phyloP scores from a whole-genome alignment of 768 basidiomycete genomes.

The Thelephora aurantiotincta region DNA sequence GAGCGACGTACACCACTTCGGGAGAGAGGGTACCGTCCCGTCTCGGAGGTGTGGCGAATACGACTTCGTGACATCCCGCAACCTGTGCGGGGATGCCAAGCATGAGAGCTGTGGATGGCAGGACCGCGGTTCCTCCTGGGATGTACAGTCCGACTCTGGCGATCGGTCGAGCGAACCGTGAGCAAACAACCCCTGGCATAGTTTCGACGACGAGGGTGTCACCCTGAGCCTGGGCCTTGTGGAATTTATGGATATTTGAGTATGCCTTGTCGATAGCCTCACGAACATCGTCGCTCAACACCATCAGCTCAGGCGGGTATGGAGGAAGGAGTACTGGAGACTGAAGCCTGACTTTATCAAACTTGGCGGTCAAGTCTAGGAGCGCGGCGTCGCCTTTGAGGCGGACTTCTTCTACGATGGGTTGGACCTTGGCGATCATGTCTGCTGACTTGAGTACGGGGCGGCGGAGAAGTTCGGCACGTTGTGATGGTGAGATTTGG shows the following conservation, averaged over 20 bases:
- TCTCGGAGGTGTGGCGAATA: conserved; percentile 92
- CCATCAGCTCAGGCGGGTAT: conserved; percentile 51
- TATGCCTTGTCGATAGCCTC: conserved; percentile 86
- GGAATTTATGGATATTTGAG: conserved; percentile 83
- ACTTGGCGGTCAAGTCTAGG: conserved; percentile 81
- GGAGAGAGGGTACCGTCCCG: conserved; percentile 88
- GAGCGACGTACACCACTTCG: conserved; percentile 94
- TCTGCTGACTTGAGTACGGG: conserved; percentile 81
- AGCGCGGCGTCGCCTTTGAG: conserved; percentile 75
- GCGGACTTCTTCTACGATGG: conserved; percentile 85
- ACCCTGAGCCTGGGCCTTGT: conserved; percentile 70
- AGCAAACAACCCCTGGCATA: conserved; percentile 95
- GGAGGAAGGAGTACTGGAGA: conserved; percentile 70
- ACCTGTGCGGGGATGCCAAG: conserved; percentile 96
- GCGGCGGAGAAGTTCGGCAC: conserved; percentile 62
- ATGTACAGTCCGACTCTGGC: conserved; percentile 93
- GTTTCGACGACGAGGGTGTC: conserved; percentile 76
- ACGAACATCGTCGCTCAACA: conserved; percentile 47
- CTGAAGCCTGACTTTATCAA: conserved; percentile 67
- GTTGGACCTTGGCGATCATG: conserved; percentile 88
- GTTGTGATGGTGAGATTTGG: conserved; percentile 31
- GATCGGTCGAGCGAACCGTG: conserved; percentile 90
- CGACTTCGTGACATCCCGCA: conserved; percentile 83
- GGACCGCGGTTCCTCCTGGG: conserved; percentile 90
- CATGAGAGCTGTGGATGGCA: conserved; percentile 93